Evolutionary conservation across 306 rosid genomes (phyloP).

Genomic region (Corylus heterophylla): DNA sequence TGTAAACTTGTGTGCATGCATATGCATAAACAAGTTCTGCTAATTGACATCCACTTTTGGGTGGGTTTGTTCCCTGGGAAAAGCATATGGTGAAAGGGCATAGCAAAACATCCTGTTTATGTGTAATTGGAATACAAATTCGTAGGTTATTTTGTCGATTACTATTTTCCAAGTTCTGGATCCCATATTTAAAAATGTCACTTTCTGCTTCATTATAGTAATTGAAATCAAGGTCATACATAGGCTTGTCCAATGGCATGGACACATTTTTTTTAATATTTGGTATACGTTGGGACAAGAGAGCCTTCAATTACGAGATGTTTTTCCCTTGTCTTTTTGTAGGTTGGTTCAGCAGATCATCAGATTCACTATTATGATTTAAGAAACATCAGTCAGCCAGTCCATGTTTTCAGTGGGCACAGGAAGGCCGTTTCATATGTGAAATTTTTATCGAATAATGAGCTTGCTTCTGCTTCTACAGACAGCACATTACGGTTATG

Average conservation of each 20-base stretch:
- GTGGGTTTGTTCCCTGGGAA: not conserved
- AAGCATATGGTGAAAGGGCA: not conserved
- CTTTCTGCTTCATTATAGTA: not conserved
- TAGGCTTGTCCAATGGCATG: not conserved
- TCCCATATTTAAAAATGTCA: not conserved
- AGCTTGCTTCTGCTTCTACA: constrained; percentile 96
- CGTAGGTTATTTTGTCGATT: not conserved
- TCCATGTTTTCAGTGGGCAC: constrained; percentile 91
- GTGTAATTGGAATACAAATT: not conserved
- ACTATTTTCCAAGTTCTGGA: not conserved
- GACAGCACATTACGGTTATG: constrained; percentile 90
- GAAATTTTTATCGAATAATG: constrained; percentile 82
- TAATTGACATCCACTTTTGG: not conserved
- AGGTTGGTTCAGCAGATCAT: constrained; percentile 99
- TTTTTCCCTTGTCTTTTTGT: constrained; percentile 23
- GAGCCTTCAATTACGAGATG: constrained; percentile 1
- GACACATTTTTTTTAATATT: not conserved
- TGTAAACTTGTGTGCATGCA: not conserved
- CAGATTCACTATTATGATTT: constrained; percentile 94
- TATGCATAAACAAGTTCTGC: not conserved
- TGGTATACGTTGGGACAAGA: constrained; percentile 2
- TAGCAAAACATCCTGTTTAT: not conserved
- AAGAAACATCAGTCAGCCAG: constrained; percentile 78
- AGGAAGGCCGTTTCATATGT: constrained; percentile 91
- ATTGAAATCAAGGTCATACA: not conserved